Evolutionary conservation across 345 rosid species (phyloP), one percentile per base, ranked within the genome.

Genomic region (Atalantia buxifolia): DNA sequence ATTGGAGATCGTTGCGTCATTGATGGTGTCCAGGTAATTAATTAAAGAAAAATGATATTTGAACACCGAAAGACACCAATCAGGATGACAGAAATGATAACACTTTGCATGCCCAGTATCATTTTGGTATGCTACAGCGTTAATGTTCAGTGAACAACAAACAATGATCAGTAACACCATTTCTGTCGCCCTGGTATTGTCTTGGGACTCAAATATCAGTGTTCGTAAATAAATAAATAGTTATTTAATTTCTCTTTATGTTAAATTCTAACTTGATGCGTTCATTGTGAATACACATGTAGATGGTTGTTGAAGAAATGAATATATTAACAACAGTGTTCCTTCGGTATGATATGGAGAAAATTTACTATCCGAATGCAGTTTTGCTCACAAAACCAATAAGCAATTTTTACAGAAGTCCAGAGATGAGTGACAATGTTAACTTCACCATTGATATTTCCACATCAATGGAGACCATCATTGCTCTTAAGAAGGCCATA

Each of bases 251-350:
- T 45, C 50, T 45, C 50, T 45, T 45, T 45, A 10, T 45, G 5
- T 45, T 45, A 13, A 45, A 13, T 45, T 13, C 16, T 45, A 45
- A 45, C 18, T 45, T 45, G 18, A 3, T 45, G 50, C 16, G 3
- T 45, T 45, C 16, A 13, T 42, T 42, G 50, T 42, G 50, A 42
- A 10, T 45, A 45, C 13, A 45, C 3, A 45, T 45, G 18, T 87
- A 92, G 97, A 81, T 93, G 97, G 80, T 90, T 40, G 97, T 93
- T 36, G 98, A 93, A 86, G 94, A 93, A 84, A 93, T 93, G 97
- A 93, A 93, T 84, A 93, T 93, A 22, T 79, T 93, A 76, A 86
- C 92, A 2, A 92, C 93, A 0, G 97, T 93, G 74, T 93, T 93
- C 64, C 66, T 92, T 69, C 81, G 93, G 19, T 92, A 89, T 61